These are phyloP conservation scores for Geranium incanum DNA, from an alignment of 441 rosid genomes.

Conservation along the genomic window DNA sequence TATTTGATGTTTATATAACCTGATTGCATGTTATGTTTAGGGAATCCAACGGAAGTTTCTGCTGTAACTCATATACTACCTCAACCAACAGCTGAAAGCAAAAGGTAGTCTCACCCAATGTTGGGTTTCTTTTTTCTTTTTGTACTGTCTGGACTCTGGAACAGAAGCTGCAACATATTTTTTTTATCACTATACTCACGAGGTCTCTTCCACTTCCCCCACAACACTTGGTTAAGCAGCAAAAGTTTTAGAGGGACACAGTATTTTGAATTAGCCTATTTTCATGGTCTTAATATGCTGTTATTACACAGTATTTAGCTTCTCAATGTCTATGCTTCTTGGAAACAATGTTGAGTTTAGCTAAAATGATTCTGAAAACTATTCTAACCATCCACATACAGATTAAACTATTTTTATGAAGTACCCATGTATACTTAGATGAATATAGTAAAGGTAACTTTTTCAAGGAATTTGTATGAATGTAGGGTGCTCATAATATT, in stretches of 20 bases:
- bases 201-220: no score
- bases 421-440: not conserved
- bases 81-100: slow-evolving; percentile 73
- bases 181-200: no score
- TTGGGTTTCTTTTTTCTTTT: slow-evolving; percentile 9
- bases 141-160: not conserved
- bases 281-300: not conserved
- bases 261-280: slow-evolving; percentile 2
- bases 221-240: no score
- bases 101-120: slow-evolving; percentile 43
- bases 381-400: not conserved
- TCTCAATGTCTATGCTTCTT: no score
- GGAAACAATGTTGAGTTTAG: no score
- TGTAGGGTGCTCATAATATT: slow-evolving; percentile 71
- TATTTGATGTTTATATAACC: slow-evolving; percentile 11
- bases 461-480: not conserved
- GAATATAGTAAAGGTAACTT: not conserved
- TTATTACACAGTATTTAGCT: not conserved
- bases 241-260: not conserved
- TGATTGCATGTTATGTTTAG: slow-evolving; percentile 27
- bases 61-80: slow-evolving; percentile 55
- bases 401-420: not conserved
- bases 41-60: slow-evolving; percentile 47
- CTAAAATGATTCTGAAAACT: not conserved
- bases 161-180: not conserved